Evolutionary conservation across 768 basidiomycete species (phyloP).

Genomic region (Mycena galericulata): DNA sequence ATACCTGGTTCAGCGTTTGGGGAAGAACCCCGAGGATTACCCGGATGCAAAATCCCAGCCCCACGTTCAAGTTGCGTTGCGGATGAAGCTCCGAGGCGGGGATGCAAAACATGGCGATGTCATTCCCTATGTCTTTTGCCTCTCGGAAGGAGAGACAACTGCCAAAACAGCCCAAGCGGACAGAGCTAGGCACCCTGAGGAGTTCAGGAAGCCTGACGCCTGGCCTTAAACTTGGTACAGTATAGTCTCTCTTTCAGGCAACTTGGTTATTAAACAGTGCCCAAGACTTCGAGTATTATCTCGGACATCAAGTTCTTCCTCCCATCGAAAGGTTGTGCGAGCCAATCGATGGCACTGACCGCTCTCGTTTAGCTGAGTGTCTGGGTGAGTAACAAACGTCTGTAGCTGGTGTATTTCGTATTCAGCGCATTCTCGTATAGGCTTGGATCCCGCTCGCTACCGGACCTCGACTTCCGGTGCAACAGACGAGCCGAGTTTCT

Average conservation of each 20-base stretch:
- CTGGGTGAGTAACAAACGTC: slow-evolving; percentile 68
- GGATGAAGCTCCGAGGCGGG: slow-evolving; percentile 87
- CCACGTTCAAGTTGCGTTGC: slow-evolving; percentile 95
- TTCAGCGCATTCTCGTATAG: slow-evolving; percentile 44
- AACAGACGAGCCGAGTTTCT: slow-evolving; percentile 74
- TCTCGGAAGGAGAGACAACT: slow-evolving; percentile 76
- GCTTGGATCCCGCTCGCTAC: slow-evolving; percentile 72
- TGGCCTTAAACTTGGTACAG: slow-evolving; percentile 81
- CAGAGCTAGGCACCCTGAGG: slow-evolving; percentile 93
- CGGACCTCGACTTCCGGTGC: slow-evolving; percentile 53
- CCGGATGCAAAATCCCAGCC: slow-evolving; percentile 96
- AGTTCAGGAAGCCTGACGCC: slow-evolving; percentile 76
- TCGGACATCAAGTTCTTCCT: slow-evolving; percentile 92
- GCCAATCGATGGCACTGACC: slow-evolving; percentile 95
- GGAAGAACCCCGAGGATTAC: slow-evolving; percentile 97
- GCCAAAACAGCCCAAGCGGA: slow-evolving; percentile 88
- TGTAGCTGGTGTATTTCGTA: not conserved
- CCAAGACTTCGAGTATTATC: slow-evolving; percentile 91
- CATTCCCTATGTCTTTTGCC: slow-evolving; percentile 95
- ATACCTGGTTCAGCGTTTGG: slow-evolving; percentile 73
- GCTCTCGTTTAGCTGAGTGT: slow-evolving; percentile 92
- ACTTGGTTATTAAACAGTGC: slow-evolving; percentile 22
- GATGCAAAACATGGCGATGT: slow-evolving; percentile 91
- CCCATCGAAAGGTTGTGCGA: slow-evolving; percentile 97
- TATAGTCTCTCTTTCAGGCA: not conserved